Evolutionary conservation across 495 filamentous ascomycete species (phyloP).

Genomic region (Penicillium canescens): DNA sequence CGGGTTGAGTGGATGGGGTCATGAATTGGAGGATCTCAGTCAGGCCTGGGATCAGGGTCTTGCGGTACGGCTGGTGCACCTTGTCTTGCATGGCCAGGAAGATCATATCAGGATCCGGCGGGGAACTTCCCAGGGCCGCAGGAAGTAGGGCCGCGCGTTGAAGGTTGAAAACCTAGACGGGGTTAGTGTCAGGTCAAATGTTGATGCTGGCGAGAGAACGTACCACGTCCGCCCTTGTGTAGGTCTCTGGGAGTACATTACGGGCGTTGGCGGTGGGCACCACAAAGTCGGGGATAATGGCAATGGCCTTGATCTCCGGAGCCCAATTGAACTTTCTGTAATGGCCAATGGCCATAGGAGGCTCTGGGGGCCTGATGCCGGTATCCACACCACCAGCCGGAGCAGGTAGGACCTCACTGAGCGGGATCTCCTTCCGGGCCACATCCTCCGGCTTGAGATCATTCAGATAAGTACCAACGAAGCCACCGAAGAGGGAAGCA

Average conservation of each 20-base stretch:
- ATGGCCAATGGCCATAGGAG: slow-evolving; percentile 88
- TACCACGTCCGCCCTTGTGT: slow-evolving; percentile 77
- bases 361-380: slow-evolving; percentile 76
- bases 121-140: slow-evolving; percentile 78
- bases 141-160: slow-evolving; percentile 89
- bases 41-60: slow-evolving; percentile 84
- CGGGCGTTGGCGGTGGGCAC: slow-evolving; percentile 87
- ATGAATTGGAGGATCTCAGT: slow-evolving; percentile 87
- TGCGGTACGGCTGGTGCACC: slow-evolving; percentile 91
- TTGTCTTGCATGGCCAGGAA: slow-evolving; percentile 97
- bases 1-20: slow-evolving; percentile 79
- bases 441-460: slow-evolving; percentile 84
- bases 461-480: slow-evolving; percentile 92
- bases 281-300: slow-evolving; percentile 92
- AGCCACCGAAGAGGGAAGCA: slow-evolving; percentile 92
- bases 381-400: slow-evolving; percentile 88
- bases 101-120: slow-evolving; percentile 90
- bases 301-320: slow-evolving; percentile 88
- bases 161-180: slow-evolving; percentile 78
- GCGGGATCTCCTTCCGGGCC: slow-evolving; percentile 86
- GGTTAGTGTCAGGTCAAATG: background rate
- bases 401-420: slow-evolving; percentile 86
- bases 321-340: slow-evolving; percentile 92
- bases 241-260: slow-evolving; percentile 73
- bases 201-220: slow-evolving; percentile 20